A percentile compares a stretch with the other conserved stretches of the same genome.
Evolutionary conservation across 768 basidiomycete genomes (phyloP).

Genomic region (Strobilomyces dryophilus): DNA sequence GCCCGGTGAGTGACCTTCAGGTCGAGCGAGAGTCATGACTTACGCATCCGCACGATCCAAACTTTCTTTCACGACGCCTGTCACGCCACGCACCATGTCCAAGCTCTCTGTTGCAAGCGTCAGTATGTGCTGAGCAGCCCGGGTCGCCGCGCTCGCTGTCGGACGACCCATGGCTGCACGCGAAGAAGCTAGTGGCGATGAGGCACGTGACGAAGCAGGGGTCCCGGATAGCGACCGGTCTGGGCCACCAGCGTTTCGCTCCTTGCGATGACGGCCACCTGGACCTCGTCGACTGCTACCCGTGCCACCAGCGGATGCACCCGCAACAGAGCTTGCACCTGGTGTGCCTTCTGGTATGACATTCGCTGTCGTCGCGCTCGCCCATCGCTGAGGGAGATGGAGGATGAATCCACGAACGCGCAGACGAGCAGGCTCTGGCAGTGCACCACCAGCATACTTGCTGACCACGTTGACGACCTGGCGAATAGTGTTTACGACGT

Average conservation of each 20-base stretch:
- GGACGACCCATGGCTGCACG: constrained; percentile 23
- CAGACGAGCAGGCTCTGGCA: constrained; percentile 78
- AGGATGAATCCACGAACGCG: constrained; percentile 76
- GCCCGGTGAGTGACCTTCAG: neutral
- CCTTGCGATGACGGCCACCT: constrained; percentile 27
- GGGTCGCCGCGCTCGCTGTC: constrained; percentile 54
- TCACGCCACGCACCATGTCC: constrained; percentile 89
- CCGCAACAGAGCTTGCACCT: constrained; percentile 35
- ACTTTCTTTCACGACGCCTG: constrained; percentile 83
- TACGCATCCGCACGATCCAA: constrained; percentile 85
- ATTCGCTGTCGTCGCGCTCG: constrained; percentile 36
- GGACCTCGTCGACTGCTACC: constrained; percentile 15
- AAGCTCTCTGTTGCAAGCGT: constrained; percentile 86
- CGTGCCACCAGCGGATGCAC: constrained; percentile 25
- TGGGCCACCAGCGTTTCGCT: constrained; percentile 36
- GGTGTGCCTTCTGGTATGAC: constrained; percentile 26
- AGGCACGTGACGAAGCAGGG: constrained; percentile 33
- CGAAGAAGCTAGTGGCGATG: constrained; percentile 30
- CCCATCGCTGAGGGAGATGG: constrained; percentile 79
- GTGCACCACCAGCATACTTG: constrained; percentile 79
- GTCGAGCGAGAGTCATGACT: constrained; percentile 25
- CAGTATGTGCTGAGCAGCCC: constrained; percentile 77
- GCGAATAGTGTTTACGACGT: constrained; percentile 85
- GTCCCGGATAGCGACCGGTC: constrained; percentile 31
- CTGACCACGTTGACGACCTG: constrained; percentile 86